phyloP scores from a whole-genome alignment of 768 basidiomycete genomes.

The Butyriboletus loyo region DNA sequence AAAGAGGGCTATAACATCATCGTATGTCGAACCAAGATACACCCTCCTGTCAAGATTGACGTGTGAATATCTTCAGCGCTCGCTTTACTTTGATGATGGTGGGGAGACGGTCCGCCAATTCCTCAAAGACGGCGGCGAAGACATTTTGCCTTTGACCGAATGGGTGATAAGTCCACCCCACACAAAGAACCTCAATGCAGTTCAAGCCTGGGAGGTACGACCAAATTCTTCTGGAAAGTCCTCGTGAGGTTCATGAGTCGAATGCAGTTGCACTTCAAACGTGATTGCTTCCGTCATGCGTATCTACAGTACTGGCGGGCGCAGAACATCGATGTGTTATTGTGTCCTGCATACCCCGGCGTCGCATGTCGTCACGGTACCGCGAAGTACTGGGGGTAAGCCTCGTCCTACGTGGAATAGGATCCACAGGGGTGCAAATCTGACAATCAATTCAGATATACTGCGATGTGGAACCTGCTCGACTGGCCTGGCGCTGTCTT shows the following conservation, averaged over 20 bases:
- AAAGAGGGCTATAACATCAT: conserved; percentile 33
- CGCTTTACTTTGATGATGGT: conserved; percentile 40
- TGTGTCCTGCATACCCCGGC: conserved; percentile 35
- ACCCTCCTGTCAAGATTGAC: not conserved
- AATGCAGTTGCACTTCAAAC: conserved; percentile 25
- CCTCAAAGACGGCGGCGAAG: conserved; percentile 31
- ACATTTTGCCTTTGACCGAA: conserved; percentile 33
- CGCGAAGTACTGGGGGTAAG: conserved; percentile 33
- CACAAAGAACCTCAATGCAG: conserved; percentile 23
- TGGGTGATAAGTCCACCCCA: conserved; percentile 34
- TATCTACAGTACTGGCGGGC: conserved; percentile 38
- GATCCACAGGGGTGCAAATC: not conserved
- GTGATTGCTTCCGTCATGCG: conserved; percentile 34
- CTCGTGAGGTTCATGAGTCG: not conserved
- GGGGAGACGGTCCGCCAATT: conserved; percentile 25
- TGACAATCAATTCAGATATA: conserved; percentile 30
- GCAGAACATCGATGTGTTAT: conserved; percentile 38
- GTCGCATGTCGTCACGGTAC: conserved; percentile 39
- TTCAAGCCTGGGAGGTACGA: conserved; percentile 31
- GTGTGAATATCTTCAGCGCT: conserved; percentile 19
- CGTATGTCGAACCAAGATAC: conserved; percentile 8
- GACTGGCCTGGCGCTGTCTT: conserved; percentile 45
- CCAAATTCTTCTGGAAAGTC: not conserved
- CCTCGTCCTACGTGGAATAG: no score
- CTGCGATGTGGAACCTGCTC: conserved; percentile 41